Evolutionary conservation across 192 early-diverging fungal genomes (phyloP), one percentile per base, ranked within the genome.

Genomic region (Coemansia pectinata): DNA sequence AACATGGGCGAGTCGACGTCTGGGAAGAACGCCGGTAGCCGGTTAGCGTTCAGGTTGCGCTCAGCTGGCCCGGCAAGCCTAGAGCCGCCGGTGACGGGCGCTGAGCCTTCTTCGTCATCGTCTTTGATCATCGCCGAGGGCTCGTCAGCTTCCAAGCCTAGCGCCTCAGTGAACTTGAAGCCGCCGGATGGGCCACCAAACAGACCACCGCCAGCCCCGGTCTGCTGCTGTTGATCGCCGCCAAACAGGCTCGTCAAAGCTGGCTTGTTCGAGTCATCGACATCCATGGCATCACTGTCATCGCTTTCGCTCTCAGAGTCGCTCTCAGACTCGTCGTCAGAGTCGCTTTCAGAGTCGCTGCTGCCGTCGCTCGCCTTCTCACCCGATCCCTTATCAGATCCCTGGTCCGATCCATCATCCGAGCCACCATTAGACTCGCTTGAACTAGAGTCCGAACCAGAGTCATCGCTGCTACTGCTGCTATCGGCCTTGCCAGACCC

Each of bases 31-130:
- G 44, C 38, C 0, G 80, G 80, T 40, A 83, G 63, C 10, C 76
- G 71, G 69, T 83, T 83, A 12, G 75, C 80, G 39, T 83, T 83
- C 25, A 83, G 53, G 25, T 83, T 83, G 40, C 80, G 80, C 76
- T 72, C 72, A 0, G 72, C 36, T 3, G 69, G 70, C 7, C 72
- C 72, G 0, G 63, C 27, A 40, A 77, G 40, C 27, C 63, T 60
- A 11, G 70, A 45, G 17, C 76, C 80, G 52, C 80, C 80, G 0
- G 80, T 75, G 17, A 77, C 74, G 2, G 75, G 72, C 8, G 72
- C 71, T 19, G n/a, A 33, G 39, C 4, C 27, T 34, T 38, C 55
- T 33, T 36, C 21, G 25, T 72, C 19, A 19, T 63, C 53, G 17
- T 69, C 73, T 2, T 27, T 40, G 12, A 48, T 47, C 36, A 70